Evolutionary conservation across 352 stramenopile species (phyloP), one percentile per base, ranked within the genome.

Genomic region (Thalassiosira exigua): DNA sequence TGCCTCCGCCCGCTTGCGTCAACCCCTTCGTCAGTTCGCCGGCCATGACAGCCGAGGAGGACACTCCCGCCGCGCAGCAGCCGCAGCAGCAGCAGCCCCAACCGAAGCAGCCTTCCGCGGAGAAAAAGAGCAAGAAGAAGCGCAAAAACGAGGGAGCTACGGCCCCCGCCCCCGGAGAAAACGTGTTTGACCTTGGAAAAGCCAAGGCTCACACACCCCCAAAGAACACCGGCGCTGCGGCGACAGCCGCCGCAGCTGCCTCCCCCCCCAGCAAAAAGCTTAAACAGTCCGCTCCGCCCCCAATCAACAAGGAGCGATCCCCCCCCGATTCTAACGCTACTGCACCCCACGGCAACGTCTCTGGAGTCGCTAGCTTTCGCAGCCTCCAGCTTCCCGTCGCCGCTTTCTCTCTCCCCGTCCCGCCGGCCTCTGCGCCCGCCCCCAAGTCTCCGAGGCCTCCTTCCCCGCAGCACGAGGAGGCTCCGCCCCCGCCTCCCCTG

Each of bases 351-450:
- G 57, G 66, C 61, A 57, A 33, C 53, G 60, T 44, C 24, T 4
- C 5, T 53, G 58, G 33, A 51, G 50, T n/a, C 14, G 51, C 58
- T 21, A 61, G 33, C 59, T 90, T 88, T 71, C 69, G 76, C 36
- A 76, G 73, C 58, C 67, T 88, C 30, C 80, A 84, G 41, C 71
- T 92, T 9, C 87, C 87, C 22, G 58, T 91, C 53, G 84, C 88
- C 17, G 73, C 84, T 7, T 92, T 92, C 66, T 79, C 81, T n/a
- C 48, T 88, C 24, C 67, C 80, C 27, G 59, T 7, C 21, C n/a
- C 19, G 21, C 22, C 42, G 32, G n/a, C 54, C 53, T 32, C 66
- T 9, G 12, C 54, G 36, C 19, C 69, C 69, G 9, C 65, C 0
- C 61, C 70, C 46, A 32, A 79, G 26, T 60, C 72, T 12, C 67